Evolutionary conservation across 2,329 filamentous ascomycete species (phyloP), one percentile per base, ranked within the genome.

Genomic region (Nectriaceae sp.): DNA sequence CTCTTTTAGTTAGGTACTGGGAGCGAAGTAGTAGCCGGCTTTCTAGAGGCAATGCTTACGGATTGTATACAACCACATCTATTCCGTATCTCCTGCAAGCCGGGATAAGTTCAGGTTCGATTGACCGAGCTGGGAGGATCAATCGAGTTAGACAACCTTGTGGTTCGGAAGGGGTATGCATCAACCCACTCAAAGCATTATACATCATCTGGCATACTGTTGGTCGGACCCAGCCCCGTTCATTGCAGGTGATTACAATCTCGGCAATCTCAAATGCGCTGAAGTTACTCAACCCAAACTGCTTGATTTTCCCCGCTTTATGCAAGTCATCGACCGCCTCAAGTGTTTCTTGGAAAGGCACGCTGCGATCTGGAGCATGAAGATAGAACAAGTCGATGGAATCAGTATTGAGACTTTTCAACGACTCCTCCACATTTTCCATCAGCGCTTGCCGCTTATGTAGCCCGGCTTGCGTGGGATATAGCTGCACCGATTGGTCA

Each of bases 121-220:
- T 85, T 44, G 80, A 82, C 43, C 90, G 83, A 19, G 85, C 33
- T 37, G 33, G 18, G 10, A 37, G 33, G 16, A n/a, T n/a, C 18
- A 18, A 11, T 11, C 16, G 6, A 37, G 33, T 37, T 37, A 11
- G 26, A 8, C 15, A 8, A 31, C 15, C 26, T 31, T 15, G 26
- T 8, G 26, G 16, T 37, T 11, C 33, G 33, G 33, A 37, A 37
- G 33, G 18, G 33, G 10, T 11, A 37, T 37, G 11, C 16, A 37
- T 11, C 6, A 11, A 37, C 33, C 18, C 18, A 37, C 33, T 89
- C 57, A 92, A 88, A 47, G 81, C 83, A 68, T 93, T 93, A 71
- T 92, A 93, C 88, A 95, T 93, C 60, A 79, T 90, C 69, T 94
- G 90, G 70, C 90, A 96, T 47, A 95, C 83, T 1, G 87, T 90